Evolutionary conservation across 148 eudicot species (phyloP).

Genomic region (Fallopia convolvulus): DNA sequence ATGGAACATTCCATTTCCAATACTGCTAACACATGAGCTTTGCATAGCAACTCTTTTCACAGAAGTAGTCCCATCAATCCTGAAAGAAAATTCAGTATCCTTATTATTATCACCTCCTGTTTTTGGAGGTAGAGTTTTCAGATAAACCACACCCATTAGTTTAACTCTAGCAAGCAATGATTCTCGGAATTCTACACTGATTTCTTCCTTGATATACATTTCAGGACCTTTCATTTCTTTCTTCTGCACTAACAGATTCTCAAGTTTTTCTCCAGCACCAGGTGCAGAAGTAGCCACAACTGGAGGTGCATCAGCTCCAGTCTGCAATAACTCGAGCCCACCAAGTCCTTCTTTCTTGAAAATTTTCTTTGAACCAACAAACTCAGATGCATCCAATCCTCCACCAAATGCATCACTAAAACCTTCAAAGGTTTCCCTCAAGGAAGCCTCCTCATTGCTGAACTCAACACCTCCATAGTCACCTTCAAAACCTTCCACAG

Average conservation of each 20-base stretch:
- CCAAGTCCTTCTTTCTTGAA: conserved; percentile 66
- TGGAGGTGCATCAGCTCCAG: conserved; percentile 51
- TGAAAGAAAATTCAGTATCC: conserved; percentile 93
- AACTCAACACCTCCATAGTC: conserved; percentile 97
- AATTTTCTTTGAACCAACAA: conserved; percentile 63
- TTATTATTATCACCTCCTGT: conserved; percentile 55
- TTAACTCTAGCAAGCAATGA: conserved; percentile 86
- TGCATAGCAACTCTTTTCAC: conserved; percentile 67
- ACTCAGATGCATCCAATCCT: conserved; percentile 97
- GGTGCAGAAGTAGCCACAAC: conserved; percentile 21
- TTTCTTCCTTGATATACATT: conserved; percentile 71
- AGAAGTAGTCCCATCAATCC: conserved; percentile 53
- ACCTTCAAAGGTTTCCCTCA: conserved; percentile 93
- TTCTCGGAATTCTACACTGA: conserved; percentile 81
- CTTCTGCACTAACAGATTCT: conserved; percentile 59
- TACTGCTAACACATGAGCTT: conserved; percentile 69
- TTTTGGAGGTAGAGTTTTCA: conserved; percentile 70
- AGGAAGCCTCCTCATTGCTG: conserved; percentile 63
- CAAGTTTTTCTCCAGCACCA: conserved; percentile 53
- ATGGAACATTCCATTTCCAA: conserved; percentile 85
- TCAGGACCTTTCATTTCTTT: conserved; percentile 92
- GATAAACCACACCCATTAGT: conserved; percentile 65
- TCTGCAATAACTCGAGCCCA: conserved; percentile 80
- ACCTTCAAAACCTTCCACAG: conserved; percentile 96
- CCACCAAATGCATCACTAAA: conserved; percentile 97